Base-by-base conservation (phyloP, 306 rosid genomes). In the Casuarina cunninghamiana region DNA sequence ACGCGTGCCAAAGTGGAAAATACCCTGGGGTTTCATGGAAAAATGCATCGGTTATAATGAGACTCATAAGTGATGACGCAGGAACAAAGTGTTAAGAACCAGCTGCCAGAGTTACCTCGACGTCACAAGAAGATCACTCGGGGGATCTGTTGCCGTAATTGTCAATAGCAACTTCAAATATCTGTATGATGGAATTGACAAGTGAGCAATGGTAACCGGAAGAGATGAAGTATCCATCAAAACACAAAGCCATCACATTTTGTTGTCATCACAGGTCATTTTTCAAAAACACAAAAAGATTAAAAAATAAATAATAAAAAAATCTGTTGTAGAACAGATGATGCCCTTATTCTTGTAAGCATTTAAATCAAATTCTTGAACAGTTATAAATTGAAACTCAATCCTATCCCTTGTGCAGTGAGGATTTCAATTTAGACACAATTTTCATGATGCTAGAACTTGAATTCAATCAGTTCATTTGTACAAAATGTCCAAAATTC, bases 1-100 rank as follows among this genome's bases (percentile, higher is more conserved):
- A 89, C 82, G 78, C 69, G 73, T 79, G 91, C 82, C 88, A 91
- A 74, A 66, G 88, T 89, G 53, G 84, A 82, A 80, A 76, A 85
- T 62, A 91, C 49, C 88, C 98, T 90, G 92, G 42, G 26, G 76
- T 58, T 79, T 43, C 60, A 82, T 39, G 78, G 75, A 13, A 83
- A 42, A 77, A 75, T 45, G 83, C 69, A 44, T 60, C 6, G 53
- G 62, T 10, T 15, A 37, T 5, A 60, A 10, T 38, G 68, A 61
- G 53, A 78, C 69, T 17, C 11, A 51, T 43, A 53, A 39, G 65
- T 19, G 83, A 72, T 35, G 68, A 73, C 71, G 60, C 71, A 81
- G 77, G 63, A 54, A 63, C 41, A 83, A 75, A 81, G 69, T 53
- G 7, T 60, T 76, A 80, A 74, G 39, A 80, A 74, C 78, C 19